Evolutionary conservation across 1,284 basidiomycete genomes (phyloP).

Genomic region (Neonothopanus nambi): DNA sequence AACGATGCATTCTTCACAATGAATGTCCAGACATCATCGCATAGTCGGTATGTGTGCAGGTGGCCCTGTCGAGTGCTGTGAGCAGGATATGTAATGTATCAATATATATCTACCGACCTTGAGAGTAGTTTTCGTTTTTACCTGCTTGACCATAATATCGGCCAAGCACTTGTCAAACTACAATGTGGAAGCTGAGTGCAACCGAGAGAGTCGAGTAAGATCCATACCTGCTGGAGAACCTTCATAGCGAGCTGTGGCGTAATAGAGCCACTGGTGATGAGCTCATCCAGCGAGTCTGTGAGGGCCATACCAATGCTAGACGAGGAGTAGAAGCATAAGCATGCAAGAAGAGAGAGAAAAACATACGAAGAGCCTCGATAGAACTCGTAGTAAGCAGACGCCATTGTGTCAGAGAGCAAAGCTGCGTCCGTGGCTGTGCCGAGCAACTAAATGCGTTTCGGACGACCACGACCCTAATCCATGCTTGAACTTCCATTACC

Average conservation of each 20-base stretch:
- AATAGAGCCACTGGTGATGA: constrained; percentile 96
- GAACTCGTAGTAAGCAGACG: constrained; percentile 79
- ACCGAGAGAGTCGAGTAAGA: constrained; percentile 11
- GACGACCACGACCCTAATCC: no score
- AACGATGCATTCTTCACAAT: constrained; percentile 90
- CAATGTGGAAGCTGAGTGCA: background rate
- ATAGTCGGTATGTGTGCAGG: constrained; percentile 88
- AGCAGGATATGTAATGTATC: constrained; percentile 9
- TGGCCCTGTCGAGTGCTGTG: constrained; percentile 65
- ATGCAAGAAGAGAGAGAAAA: background rate
- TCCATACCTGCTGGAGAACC: constrained; percentile 87
- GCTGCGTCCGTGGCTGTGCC: no score
- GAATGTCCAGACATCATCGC: constrained; percentile 98
- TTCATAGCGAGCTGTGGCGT: constrained; percentile 98
- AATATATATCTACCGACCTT: constrained; percentile 56
- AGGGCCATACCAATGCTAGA: constrained; percentile 56
- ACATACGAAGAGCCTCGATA: constrained; percentile 86
- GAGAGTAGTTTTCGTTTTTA: constrained; percentile 89
- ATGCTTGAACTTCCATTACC: no score
- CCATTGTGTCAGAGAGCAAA: constrained; percentile 1
- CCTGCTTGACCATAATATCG: constrained; percentile 86
- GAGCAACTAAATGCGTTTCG: no score
- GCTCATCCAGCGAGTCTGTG: constrained; percentile 98
- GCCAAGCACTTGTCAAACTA: constrained; percentile 96
- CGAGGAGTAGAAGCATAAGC: background rate